Conservation (phyloP, 2,329 filamentous ascomycete species). For the Botryosphaeria dothidea region DNA sequence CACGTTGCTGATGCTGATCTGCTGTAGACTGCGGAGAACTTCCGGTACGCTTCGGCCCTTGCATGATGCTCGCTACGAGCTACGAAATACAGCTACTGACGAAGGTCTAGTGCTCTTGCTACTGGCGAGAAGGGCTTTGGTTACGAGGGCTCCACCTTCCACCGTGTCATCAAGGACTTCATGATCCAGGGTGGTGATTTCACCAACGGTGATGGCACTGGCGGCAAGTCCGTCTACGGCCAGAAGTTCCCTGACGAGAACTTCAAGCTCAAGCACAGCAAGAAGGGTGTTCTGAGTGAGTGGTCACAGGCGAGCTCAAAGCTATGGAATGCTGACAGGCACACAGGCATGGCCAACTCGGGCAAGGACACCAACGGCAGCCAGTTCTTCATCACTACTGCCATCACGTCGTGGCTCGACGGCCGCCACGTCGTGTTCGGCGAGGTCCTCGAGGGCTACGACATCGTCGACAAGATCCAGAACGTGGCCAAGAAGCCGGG, state of each 20-base stretch:
- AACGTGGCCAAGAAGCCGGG: constrained; percentile 63
- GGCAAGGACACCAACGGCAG: constrained; percentile 75
- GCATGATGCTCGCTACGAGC: constrained; percentile 40
- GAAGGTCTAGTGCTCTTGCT: constrained; percentile 67
- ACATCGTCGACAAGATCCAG: constrained; percentile 78
- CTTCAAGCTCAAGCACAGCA: constrained; percentile 92
- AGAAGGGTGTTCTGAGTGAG: constrained; percentile 69
- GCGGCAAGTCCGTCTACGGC: constrained; percentile 87
- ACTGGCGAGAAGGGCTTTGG: constrained; percentile 86
- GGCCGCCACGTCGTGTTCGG: constrained; percentile 85
- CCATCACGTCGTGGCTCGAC: constrained; percentile 69
- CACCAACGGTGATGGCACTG: constrained; percentile 77
- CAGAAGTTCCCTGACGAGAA: constrained; percentile 85
- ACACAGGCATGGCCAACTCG: constrained; percentile 59
- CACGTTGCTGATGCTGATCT: constrained; percentile 22
- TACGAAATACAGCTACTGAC: not conserved
- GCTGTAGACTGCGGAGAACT: constrained; percentile 63
- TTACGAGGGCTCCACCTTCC: constrained; percentile 79
- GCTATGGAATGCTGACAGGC: constrained; percentile 70
- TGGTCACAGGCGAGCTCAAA: constrained; percentile 80
- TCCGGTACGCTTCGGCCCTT: constrained; percentile 46
- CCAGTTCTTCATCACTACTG: constrained; percentile 73
- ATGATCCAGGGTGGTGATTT: constrained; percentile 94
- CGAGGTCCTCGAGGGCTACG: constrained; percentile 84
- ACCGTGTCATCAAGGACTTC: constrained; percentile 87